A percentile compares a stretch with the other conserved stretches of the same genome.
These are phyloP conservation scores for Mycena floridula DNA, from an alignment of 768 basidiomycete genomes.

Conservation along the genomic window DNA sequence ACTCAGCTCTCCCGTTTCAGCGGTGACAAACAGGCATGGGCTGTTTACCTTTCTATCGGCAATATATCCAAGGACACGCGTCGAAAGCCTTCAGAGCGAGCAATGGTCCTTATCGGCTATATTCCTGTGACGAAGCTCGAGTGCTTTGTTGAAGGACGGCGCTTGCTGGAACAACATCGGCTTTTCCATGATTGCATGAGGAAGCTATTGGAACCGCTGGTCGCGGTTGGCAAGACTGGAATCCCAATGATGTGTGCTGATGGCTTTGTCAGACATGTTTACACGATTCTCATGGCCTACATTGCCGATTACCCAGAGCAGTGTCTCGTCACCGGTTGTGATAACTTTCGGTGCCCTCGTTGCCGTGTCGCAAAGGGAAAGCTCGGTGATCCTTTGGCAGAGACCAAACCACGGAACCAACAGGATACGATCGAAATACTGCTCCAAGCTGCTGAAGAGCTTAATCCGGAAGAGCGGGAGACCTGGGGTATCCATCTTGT, in stretches of 20 bases:
- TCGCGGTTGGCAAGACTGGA: slow-evolving; percentile 20
- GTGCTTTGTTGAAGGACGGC: slow-evolving; percentile 11
- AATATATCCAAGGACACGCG: slow-evolving; percentile 22
- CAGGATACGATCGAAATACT: slow-evolving; percentile 6
- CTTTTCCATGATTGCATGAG: slow-evolving; percentile 28
- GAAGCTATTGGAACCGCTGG: slow-evolving; percentile 20
- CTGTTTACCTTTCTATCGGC: slow-evolving; percentile 28
- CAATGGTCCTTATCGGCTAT: slow-evolving; percentile 25
- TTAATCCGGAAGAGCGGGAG: slow-evolving; percentile 8
- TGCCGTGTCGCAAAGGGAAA: slow-evolving; percentile 16
- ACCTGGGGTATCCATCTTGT: slow-evolving; percentile 7
- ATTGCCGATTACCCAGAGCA: slow-evolving; percentile 32
- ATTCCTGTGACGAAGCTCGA: slow-evolving; percentile 26
- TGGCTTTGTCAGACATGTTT: slow-evolving; percentile 16
- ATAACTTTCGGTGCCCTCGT: slow-evolving; percentile 19
- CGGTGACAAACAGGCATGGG: slow-evolving; percentile 27
- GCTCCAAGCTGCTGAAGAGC: slow-evolving; percentile 1
- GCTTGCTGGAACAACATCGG: slow-evolving; percentile 14
- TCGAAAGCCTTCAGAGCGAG: slow-evolving; percentile 17
- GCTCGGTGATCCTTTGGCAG: slow-evolving; percentile 11
- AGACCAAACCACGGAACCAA: slow-evolving; percentile 4
- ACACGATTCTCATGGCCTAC: slow-evolving; percentile 28
- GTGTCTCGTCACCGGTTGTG: slow-evolving; percentile 21
- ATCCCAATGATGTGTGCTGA: slow-evolving; percentile 26
- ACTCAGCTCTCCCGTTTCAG: slow-evolving; percentile 23